phyloP scores from a whole-genome alignment of 768 basidiomycete genomes.

The Xerocomus spinulosus region DNA sequence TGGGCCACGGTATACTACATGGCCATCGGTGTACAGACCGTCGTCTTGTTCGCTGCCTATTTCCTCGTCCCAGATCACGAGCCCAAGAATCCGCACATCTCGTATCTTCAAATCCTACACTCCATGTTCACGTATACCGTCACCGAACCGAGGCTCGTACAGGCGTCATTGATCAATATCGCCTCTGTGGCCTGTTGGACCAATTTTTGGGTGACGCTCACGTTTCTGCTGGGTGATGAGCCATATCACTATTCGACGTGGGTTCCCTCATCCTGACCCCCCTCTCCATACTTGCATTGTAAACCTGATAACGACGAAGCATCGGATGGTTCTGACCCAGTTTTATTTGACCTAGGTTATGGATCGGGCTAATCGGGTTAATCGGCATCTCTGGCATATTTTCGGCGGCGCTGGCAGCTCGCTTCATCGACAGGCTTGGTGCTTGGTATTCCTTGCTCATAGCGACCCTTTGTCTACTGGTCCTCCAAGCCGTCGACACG shows the following conservation, averaged over 20 bases:
- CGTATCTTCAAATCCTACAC: conserved; percentile 33
- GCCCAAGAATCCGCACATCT: conserved; percentile 34
- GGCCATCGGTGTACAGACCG: conserved; percentile 33
- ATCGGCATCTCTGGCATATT: conserved; percentile 40
- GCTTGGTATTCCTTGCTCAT: conserved; percentile 41
- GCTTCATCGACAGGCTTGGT: conserved; percentile 30
- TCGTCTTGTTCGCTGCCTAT: conserved; percentile 30
- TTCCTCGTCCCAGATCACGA: conserved; percentile 39
- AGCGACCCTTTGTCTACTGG: conserved; percentile 28
- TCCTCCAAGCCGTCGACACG: conserved; percentile 31
- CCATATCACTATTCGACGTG: conserved; percentile 38
- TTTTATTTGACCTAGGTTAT: conserved; percentile 11
- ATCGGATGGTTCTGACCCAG: neutral
- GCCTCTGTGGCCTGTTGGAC: conserved; percentile 30
- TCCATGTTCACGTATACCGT: conserved; percentile 38
- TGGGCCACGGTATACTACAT: conserved; percentile 43
- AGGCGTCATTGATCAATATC: conserved; percentile 27
- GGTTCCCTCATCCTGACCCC: conserved; percentile 1
- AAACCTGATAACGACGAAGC: neutral
- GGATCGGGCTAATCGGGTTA: conserved; percentile 47
- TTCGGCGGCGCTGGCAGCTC: conserved; percentile 25
- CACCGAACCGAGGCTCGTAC: conserved; percentile 41
- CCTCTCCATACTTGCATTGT: neutral
- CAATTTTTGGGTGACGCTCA: conserved; percentile 40
- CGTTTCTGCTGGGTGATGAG: conserved; percentile 40